phyloP scores from a whole-genome alignment of 225 moss, liverwort and hornwort genomes.

The Ulota crispa region DNA sequence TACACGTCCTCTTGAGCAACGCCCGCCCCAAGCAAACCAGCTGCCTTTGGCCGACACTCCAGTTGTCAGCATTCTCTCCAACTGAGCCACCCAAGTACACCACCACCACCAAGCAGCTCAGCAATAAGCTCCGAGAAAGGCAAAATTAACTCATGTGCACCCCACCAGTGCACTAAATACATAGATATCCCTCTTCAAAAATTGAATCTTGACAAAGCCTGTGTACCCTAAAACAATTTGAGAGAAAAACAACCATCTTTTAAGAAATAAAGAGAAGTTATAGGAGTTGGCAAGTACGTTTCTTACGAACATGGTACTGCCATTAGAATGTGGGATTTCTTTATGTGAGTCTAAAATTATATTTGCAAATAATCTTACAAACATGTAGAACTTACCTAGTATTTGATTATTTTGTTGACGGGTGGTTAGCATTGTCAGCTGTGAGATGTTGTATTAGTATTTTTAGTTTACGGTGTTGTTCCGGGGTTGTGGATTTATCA shows the following conservation, averaged over 20 bases:
- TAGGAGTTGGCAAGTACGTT: no score
- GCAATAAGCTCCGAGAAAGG: background rate
- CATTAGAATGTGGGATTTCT: background rate
- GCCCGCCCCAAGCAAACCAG: slow-evolving; percentile 90
- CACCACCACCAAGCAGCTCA: background rate
- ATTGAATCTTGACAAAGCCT: background rate
- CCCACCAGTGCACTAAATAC: background rate
- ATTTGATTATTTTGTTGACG: background rate
- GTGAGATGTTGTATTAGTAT: background rate
- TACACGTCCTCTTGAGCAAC: slow-evolving; percentile 69
- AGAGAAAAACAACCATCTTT: accelerated
- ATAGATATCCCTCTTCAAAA: background rate
- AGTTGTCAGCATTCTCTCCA: slow-evolving; percentile 88
- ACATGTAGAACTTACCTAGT: background rate
- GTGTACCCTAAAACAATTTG: background rate
- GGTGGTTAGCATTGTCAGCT: background rate
- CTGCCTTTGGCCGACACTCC: slow-evolving; percentile 96
- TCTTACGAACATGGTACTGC: background rate
- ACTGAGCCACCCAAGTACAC: slow-evolving; percentile 38
- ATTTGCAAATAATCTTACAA: background rate
- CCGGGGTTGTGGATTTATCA: background rate
- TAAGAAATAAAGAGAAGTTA: background rate
- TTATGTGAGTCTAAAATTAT: background rate
- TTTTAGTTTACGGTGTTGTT: background rate
- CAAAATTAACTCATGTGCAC: background rate